Evolutionary conservation across 345 rosid genomes (phyloP).

Genomic region (Populus nigra): DNA sequence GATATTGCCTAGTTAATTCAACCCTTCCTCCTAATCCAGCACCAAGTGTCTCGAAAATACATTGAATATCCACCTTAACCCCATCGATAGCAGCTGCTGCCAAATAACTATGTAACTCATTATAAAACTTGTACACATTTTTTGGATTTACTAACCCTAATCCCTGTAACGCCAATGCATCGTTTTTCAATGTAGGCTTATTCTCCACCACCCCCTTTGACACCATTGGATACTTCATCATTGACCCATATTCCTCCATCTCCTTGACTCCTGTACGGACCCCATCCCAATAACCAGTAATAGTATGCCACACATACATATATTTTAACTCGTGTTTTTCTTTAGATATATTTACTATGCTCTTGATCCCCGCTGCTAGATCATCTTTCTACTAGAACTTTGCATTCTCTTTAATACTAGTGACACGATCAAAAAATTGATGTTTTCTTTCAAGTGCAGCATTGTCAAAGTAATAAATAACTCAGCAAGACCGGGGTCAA

Average conservation of each 20-base stretch:
- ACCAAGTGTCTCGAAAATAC: slow-evolving; percentile 85
- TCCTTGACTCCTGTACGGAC: slow-evolving; percentile 67
- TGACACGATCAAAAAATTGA: not conserved
- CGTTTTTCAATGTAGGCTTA: slow-evolving; percentile 81
- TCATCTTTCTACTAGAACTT: slow-evolving; percentile 70
- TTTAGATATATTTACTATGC: slow-evolving; percentile 62
- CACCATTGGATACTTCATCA: slow-evolving; percentile 62
- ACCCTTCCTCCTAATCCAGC: slow-evolving; percentile 86
- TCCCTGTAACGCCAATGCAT: slow-evolving; percentile 65
- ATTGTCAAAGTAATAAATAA: too few relatives aligned
- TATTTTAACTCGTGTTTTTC: slow-evolving; percentile 62
- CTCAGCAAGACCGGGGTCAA: too few relatives aligned
- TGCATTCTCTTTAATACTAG: slow-evolving; percentile 68
- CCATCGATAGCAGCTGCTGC: slow-evolving; percentile 83
- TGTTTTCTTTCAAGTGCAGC: too few relatives aligned
- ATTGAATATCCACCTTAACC: slow-evolving; percentile 87
- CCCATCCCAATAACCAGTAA: slow-evolving; percentile 96
- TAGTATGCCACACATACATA: slow-evolving; percentile 82
- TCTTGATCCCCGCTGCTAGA: slow-evolving; percentile 63
- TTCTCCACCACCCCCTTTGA: slow-evolving; percentile 70
- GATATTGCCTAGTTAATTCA: slow-evolving; percentile 76
- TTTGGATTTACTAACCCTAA: slow-evolving; percentile 78
- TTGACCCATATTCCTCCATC: slow-evolving; percentile 65
- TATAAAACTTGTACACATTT: slow-evolving; percentile 64
- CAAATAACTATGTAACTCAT: slow-evolving; percentile 75